Conservation (phyloP, 345 rosid species). For the Cardamine chenopodiifolia region DNA sequence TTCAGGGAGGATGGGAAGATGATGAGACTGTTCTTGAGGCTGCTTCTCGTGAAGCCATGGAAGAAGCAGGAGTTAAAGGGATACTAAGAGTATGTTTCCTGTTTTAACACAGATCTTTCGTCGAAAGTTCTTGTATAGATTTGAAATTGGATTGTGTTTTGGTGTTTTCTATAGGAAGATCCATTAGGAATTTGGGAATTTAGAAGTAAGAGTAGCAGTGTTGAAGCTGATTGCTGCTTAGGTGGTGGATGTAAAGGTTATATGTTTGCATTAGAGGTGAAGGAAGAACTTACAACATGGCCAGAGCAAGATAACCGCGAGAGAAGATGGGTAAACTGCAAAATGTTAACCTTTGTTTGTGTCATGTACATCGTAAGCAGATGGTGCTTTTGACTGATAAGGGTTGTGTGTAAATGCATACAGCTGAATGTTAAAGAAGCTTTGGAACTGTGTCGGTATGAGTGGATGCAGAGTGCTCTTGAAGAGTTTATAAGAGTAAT, state of each 20-base stretch:
- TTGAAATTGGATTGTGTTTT: neutral
- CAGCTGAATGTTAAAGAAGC: conserved; percentile 67
- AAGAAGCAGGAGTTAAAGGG: conserved; percentile 97
- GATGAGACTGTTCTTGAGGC: conserved; percentile 88
- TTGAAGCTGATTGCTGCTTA: conserved; percentile 41
- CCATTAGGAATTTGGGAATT: conserved; percentile 62
- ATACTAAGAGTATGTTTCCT: conserved; percentile 54
- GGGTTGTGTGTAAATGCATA: neutral
- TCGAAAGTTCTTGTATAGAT: neutral
- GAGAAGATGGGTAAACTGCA: conserved; percentile 68
- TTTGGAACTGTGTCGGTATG: conserved; percentile 64
- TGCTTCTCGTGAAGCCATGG: conserved; percentile 88
- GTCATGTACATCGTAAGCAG: neutral
- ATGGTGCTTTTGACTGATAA: neutral
- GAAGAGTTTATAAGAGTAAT: conserved; percentile 49
- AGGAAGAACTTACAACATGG: conserved; percentile 71
- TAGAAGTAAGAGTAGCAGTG: conserved; percentile 46
- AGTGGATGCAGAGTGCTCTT: conserved; percentile 77
- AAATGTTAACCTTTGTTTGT: neutral
- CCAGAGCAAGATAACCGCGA: conserved; percentile 60
- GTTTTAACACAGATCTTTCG: neutral
- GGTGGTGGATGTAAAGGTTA: conserved; percentile 74
- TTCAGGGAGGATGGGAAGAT: conserved; percentile 98
- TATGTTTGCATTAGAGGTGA: conserved; percentile 74
- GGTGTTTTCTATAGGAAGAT: conserved; percentile 51